phyloP scores from a whole-genome alignment of 169 alveolate genomes.

The Prorocentrum cordatum region DNA sequence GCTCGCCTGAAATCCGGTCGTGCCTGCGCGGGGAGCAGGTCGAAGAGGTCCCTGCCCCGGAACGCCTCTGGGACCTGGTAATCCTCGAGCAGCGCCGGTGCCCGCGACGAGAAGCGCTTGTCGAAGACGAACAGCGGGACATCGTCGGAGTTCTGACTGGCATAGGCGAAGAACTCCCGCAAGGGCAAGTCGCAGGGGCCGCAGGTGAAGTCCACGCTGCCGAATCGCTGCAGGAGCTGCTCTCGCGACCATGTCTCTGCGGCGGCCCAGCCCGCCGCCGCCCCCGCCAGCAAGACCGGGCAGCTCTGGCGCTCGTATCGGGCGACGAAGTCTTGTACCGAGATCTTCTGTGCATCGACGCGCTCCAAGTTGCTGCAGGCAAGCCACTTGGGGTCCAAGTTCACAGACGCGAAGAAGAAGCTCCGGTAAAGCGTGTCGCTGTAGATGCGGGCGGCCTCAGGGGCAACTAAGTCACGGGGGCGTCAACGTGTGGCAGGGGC shows the following conservation, averaged over 20 bases:
- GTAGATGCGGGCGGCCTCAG: no score
- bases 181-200: conserved; percentile 21
- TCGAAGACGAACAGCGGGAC: conserved; percentile 30
- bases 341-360: no score
- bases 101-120: conserved; percentile 8
- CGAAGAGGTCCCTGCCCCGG: conserved; percentile 30
- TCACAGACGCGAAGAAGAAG: no score
- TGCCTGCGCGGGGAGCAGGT: conserved; percentile 9
- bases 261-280: conserved; percentile 19
- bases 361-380: no score
- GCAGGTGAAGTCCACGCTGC: neutral
- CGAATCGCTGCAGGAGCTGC: conserved; percentile 6
- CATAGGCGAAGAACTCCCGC: neutral
- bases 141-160: neutral
- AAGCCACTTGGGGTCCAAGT: no score
- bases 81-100: conserved; percentile 8
- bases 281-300: conserved; percentile 11
- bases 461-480: no score
- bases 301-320: conserved; percentile 26
- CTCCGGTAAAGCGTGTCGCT: no score
- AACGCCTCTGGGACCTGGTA: conserved; percentile 11
- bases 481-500: no score
- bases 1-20: no score
- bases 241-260: neutral
- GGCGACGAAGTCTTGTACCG: conserved; percentile 11